A percentile compares a stretch with the other conserved stretches of the same genome.
These are phyloP conservation scores for Wallacemonas sp. DNA, from an alignment of 208 protist genomes.

Conservation along the genomic window DNA sequence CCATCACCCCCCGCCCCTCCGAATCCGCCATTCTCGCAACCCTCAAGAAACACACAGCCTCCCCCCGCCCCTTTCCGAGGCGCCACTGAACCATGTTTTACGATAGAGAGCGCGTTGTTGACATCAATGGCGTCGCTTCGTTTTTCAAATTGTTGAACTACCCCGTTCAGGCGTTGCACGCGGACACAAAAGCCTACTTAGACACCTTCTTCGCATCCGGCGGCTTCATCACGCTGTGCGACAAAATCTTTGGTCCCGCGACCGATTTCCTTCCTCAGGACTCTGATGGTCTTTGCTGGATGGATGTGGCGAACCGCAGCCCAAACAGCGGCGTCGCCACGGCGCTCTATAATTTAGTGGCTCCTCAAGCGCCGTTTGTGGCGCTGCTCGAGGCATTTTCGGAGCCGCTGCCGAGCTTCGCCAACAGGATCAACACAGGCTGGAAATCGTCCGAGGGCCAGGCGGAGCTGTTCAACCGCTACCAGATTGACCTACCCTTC, in stretches of 20 bases:
- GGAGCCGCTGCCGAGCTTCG: slow-evolving; percentile 50
- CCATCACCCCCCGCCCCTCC: background rate
- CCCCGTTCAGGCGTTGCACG: slow-evolving; percentile 40
- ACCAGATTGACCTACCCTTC: slow-evolving; percentile 64
- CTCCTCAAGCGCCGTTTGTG: slow-evolving; percentile 62
- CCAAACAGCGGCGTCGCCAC: slow-evolving; percentile 59
- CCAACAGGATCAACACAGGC: slow-evolving; percentile 35
- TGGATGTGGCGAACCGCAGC: slow-evolving; percentile 70
- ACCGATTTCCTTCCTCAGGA: slow-evolving; percentile 15
- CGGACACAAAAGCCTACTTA: slow-evolving; percentile 62
- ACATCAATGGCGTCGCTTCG: slow-evolving; percentile 18
- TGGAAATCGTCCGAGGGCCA: slow-evolving; percentile 48
- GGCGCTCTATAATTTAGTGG: slow-evolving; percentile 59
- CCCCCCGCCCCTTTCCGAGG: no score
- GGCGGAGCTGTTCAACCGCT: slow-evolving; percentile 15
- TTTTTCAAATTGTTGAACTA: slow-evolving; percentile 54
- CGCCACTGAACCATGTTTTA: no score
- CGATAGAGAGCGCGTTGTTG: slow-evolving; percentile 7
- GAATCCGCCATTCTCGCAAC: background rate
- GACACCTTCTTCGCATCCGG: slow-evolving; percentile 64
- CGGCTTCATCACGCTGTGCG: slow-evolving; percentile 66
- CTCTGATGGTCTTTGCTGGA: slow-evolving; percentile 48
- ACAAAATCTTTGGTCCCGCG: slow-evolving; percentile 64
- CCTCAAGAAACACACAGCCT: no score
- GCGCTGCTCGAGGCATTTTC: slow-evolving; percentile 73